Conservation (phyloP, 192 early-diverging fungal species). For the Coemansia sp. region DNA sequence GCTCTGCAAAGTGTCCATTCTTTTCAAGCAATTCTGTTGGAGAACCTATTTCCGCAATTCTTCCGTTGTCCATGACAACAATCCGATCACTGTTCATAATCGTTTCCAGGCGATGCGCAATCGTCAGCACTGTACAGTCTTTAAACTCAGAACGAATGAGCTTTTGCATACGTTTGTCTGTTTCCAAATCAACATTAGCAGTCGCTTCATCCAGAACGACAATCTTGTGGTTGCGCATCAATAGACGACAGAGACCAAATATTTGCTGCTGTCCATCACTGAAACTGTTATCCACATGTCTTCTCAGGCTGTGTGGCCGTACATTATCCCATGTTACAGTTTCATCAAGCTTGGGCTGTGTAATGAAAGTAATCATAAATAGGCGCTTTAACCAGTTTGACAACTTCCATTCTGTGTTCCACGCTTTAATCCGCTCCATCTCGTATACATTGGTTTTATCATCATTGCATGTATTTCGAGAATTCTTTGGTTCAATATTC, state of each 20-base stretch:
- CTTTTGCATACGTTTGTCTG: neutral
- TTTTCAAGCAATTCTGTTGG: too few species aligned
- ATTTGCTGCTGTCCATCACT: conserved; percentile 64
- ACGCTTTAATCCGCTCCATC: neutral
- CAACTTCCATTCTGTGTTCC: conserved; percentile 8
- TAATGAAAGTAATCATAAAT: neutral
- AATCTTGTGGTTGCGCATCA: conserved; percentile 58
- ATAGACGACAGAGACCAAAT: conserved; percentile 62
- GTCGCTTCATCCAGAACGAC: conserved; percentile 74
- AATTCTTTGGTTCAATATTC: conserved; percentile 33
- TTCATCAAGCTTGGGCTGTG: neutral
- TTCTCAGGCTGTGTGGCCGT: neutral
- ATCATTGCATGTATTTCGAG: neutral
- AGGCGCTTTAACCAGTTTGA: conserved; percentile 13
- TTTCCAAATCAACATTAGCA: conserved; percentile 59
- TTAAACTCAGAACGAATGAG: too few species aligned
- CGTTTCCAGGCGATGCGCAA: too few species aligned
- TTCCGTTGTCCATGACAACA: too few species aligned
- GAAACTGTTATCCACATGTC: conserved; percentile 18
- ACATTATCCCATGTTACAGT: neutral
- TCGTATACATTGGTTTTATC: conserved; percentile 1
- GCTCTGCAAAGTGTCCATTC: too few species aligned
- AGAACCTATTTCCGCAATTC: too few species aligned
- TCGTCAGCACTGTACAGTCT: too few species aligned
- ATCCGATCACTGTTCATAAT: too few species aligned